Evolutionary conservation across 257 asterid species (phyloP).

Genomic region (Ophiorrhiza pumila): DNA sequence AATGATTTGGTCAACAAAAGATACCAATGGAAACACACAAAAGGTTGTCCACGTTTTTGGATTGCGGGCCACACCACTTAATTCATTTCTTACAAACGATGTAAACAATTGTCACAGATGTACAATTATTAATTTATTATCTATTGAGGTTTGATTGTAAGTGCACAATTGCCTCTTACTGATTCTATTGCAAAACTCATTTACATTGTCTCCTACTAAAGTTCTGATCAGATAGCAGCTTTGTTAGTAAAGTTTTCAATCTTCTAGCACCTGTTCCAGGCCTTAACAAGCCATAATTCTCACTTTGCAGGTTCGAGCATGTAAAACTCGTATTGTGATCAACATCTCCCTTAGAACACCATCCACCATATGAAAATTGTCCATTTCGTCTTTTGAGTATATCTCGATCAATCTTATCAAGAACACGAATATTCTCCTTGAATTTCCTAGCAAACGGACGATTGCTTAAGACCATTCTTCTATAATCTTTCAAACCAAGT

Average conservation of each 20-base stretch:
- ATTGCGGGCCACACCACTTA: too few relatives aligned
- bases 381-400: conserved; percentile 49
- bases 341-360: conserved; percentile 46
- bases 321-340: neutral
- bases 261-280: conserved; percentile 78
- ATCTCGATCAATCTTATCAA: conserved; percentile 65
- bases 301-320: conserved; percentile 47
- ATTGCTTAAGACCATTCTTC: conserved; percentile 61
- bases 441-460: conserved; percentile 82
- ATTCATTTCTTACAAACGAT: too few relatives aligned
- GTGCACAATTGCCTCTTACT: neutral
- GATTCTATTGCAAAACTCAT: conserved; percentile 21
- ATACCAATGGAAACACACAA: too few relatives aligned
- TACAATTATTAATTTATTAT: too few relatives aligned
- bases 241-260: conserved; percentile 42
- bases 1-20: too few relatives aligned
- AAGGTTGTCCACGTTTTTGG: too few relatives aligned
- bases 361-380: conserved; percentile 64
- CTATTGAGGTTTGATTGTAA: neutral
- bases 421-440: conserved; percentile 63
- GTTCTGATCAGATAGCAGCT: conserved; percentile 40
- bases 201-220: conserved; percentile 45
- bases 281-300: conserved; percentile 60
- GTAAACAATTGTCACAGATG: too few relatives aligned
- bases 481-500: conserved; percentile 67